Conservation (phyloP, 202 grass and related monocot species). For the Carex sylvatica region DNA sequence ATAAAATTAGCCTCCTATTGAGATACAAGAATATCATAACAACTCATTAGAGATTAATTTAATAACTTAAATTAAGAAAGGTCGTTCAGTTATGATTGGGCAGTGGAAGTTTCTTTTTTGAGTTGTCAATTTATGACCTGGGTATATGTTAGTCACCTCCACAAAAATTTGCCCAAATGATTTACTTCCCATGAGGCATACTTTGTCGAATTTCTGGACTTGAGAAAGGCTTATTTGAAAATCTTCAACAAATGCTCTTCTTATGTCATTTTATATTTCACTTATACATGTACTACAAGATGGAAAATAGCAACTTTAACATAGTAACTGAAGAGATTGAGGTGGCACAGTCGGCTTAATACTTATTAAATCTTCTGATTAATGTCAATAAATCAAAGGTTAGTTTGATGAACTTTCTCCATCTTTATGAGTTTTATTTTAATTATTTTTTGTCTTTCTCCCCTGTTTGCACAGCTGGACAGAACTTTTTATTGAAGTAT, state of each 20-base stretch:
- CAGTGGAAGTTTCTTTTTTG: too few relatives aligned
- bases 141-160: background rate
- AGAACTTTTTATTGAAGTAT: too few relatives aligned
- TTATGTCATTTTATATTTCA: conserved; percentile 21
- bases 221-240: background rate
- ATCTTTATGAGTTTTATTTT: background rate
- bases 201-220: background rate
- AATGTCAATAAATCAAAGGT: conserved; percentile 95
- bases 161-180: background rate
- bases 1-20: too few relatives aligned
- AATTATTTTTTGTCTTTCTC: background rate
- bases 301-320: conserved; percentile 25
- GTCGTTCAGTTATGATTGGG: too few relatives aligned
- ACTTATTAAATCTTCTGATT: conserved; percentile 38
- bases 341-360: too few relatives aligned
- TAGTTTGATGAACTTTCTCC: conserved; percentile 7
- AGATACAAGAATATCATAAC: too few relatives aligned
- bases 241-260: background rate
- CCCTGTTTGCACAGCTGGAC: background rate
- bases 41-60: too few relatives aligned
- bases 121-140: background rate
- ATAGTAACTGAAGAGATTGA: conserved; percentile 48
- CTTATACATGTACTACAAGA: conserved; percentile 36
- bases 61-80: too few relatives aligned
- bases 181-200: background rate